Evolutionary conservation across 805 yeast species (phyloP).

Genomic region (Ogataea salicorniae): DNA sequence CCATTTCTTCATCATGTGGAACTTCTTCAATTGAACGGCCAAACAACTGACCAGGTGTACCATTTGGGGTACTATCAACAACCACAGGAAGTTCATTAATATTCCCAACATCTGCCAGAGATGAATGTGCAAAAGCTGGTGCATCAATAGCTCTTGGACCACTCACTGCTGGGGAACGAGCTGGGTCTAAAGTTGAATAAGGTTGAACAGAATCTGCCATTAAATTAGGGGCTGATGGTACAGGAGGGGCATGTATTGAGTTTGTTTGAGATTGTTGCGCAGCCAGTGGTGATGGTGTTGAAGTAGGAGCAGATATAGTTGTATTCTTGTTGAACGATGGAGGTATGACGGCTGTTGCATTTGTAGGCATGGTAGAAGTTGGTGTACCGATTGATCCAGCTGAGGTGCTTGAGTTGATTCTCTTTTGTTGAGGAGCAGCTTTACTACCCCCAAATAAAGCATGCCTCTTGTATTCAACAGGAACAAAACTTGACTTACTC

Average conservation of each 20-base stretch:
- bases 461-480: slow-evolving; percentile 69
- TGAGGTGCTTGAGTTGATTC: not conserved
- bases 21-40: slow-evolving; percentile 82
- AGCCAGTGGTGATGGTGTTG: not conserved
- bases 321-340: no score
- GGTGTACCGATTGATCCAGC: not conserved
- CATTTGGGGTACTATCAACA: slow-evolving; percentile 3
- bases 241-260: not conserved
- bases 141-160: slow-evolving; percentile 24
- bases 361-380: not conserved
- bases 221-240: slow-evolving; percentile 1
- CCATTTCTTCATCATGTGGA: slow-evolving; percentile 82
- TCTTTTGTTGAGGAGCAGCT: not conserved
- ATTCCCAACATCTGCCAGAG: not conserved
- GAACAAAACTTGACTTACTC: slow-evolving; percentile 42
- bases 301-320: no score
- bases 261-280: not conserved
- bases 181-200: slow-evolving; percentile 27
- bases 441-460: slow-evolving; percentile 44
- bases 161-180: slow-evolving; percentile 11
- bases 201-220: slow-evolving; percentile 5
- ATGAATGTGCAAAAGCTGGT: not conserved
- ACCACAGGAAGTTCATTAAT: slow-evolving; percentile 3
- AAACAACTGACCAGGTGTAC: slow-evolving; percentile 45
- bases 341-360: not conserved